Evolutionary conservation across 306 rosid genomes (phyloP), one percentile per base, ranked within the genome.

Genomic region (Myrica gale): DNA sequence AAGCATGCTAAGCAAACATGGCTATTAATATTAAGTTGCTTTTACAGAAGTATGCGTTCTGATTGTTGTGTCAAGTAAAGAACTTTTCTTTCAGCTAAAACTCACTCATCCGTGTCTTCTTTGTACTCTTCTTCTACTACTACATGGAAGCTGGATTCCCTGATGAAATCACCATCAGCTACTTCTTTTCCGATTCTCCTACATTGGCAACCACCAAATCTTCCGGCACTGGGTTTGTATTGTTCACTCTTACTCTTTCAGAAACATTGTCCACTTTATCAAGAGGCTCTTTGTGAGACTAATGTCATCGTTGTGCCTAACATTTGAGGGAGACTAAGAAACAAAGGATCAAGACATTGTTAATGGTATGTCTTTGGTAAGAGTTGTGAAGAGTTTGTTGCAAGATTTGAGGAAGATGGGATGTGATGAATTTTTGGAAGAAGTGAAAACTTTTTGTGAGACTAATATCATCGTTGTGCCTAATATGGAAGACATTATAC

Each of bases 101-200:
- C 69, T 88, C 87, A 77, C 73, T 85, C 88, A 5, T 86, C 86
- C 21, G 77, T 69, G 61, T 91, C 91, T 76, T 86, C 88, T 60
- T 57, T 81, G 84, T 91, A 80, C 58, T 83, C 88, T 69, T 87
- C 86, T 72, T 87, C 88, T 57, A 76, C 88, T 72, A 79, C 83
- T 68, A 48, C 76, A 21, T 62, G 72, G 3, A 78, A 55, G 5
- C 68, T 84, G 11, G 85, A 54, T 37, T 85, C 83, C 42, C 74
- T 77, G 8, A 50, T 6, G 78, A 75, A 58, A 16, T 73, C 75
- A 9, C 76, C 63, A 60, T 50, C 74, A 65, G 19, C 61, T 0
- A 5, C 50, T 53, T 75, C 88, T 50, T 69, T 65, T 62, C 84
- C 1, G 74, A 54, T 79, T 83, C 84, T 46, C 77, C 74, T 7